These are phyloP conservation scores for Metschnikowia colocasiae DNA, from an alignment of 805 yeast genomes.

Conservation along the genomic window DNA sequence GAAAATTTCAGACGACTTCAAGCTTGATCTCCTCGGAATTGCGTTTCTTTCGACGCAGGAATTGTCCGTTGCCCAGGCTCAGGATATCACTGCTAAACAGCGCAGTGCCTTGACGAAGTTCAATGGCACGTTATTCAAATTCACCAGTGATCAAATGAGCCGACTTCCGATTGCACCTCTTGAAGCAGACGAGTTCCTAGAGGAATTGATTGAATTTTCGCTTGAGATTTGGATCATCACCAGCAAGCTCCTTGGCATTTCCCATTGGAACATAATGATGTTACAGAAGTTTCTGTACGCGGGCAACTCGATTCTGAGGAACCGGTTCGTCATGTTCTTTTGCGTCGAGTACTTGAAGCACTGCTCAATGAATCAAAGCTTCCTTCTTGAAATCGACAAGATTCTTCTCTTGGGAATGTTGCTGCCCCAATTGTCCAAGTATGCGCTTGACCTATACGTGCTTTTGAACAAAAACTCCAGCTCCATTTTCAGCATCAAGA, in stretches of 20 bases:
- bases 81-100: slow-evolving; percentile 17
- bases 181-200: slow-evolving; percentile 21
- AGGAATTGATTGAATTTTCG: slow-evolving; percentile 23
- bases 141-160: slow-evolving; percentile 33
- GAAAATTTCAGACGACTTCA: slow-evolving; percentile 5
- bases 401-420: slow-evolving; percentile 25
- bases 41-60: slow-evolving; percentile 11
- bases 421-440: slow-evolving; percentile 24
- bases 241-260: slow-evolving; percentile 16
- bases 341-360: slow-evolving; percentile 24
- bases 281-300: slow-evolving; percentile 38
- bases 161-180: slow-evolving; percentile 28
- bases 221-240: slow-evolving; percentile 31
- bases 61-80: neutral
- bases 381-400: slow-evolving; percentile 14
- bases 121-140: slow-evolving; percentile 9
- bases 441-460: slow-evolving; percentile 23
- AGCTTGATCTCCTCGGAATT: slow-evolving; percentile 10
- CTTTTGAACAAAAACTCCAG: slow-evolving; percentile 16
- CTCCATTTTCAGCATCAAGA: slow-evolving; percentile 20
- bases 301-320: slow-evolving; percentile 38
- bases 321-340: slow-evolving; percentile 28
- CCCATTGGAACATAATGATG: slow-evolving; percentile 35
- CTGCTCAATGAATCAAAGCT: slow-evolving; percentile 16
- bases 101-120: slow-evolving; percentile 17